Evolutionary conservation across 2,329 filamentous ascomycete species (phyloP).

Genomic region (Coniochaeta sp.): DNA sequence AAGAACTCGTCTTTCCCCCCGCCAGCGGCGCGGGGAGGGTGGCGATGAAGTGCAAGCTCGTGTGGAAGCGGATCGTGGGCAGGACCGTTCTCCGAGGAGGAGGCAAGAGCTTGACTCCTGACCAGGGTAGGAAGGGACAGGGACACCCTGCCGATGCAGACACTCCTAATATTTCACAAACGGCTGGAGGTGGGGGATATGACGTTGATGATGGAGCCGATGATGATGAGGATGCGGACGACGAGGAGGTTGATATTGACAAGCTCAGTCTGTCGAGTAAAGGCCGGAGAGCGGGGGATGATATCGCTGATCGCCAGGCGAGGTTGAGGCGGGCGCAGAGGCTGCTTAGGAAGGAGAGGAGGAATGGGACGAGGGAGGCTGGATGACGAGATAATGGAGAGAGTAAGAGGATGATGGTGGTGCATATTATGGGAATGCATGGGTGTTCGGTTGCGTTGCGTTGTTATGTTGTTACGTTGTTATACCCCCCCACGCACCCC

Average conservation of each 20-base stretch:
- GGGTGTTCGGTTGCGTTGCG: no score
- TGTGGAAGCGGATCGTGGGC: neutral
- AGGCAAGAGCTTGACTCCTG: neutral
- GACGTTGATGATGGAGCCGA: neutral
- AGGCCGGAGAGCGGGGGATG: slow-evolving; percentile 17
- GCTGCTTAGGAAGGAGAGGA: slow-evolving; percentile 22
- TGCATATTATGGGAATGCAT: neutral
- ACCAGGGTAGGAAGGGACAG: neutral
- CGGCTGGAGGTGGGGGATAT: neutral
- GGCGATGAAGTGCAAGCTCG: neutral
- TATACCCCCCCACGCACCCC: no score
- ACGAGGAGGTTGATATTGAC: slow-evolving; percentile 15
- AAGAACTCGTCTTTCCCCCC: neutral
- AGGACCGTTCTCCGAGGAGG: neutral
- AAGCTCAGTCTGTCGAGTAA: slow-evolving; percentile 18
- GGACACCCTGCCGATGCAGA: neutral
- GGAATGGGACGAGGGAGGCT: neutral
- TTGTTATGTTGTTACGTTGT: no score
- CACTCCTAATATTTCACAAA: neutral
- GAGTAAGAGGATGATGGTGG: neutral
- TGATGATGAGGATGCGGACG: slow-evolving; percentile 9
- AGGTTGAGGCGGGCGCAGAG: slow-evolving; percentile 32
- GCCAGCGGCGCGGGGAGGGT: neutral
- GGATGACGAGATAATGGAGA: neutral
- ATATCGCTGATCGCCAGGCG: slow-evolving; percentile 24